Evolutionary conservation across 2,329 filamentous ascomycete species (phyloP).

Genomic region (Sporothrix globosa): DNA sequence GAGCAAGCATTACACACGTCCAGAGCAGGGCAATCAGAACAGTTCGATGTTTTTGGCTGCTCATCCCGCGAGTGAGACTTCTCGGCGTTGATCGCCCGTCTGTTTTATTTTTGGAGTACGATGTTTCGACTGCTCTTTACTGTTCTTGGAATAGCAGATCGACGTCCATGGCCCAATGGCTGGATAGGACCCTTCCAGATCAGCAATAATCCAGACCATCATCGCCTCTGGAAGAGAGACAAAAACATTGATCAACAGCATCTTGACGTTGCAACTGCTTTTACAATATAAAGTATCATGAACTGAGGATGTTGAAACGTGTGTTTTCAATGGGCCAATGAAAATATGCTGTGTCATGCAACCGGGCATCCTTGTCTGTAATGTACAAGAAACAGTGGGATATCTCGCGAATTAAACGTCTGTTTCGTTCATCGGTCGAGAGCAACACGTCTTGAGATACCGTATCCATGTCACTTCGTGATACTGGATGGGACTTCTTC

Average conservation of each 20-base stretch:
- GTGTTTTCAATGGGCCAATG: too few relatives aligned
- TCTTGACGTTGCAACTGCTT: neutral
- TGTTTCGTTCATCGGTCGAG: too few relatives aligned
- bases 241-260: neutral
- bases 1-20: too few relatives aligned
- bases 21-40: too few relatives aligned
- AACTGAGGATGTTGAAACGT: neutral
- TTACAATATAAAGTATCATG: neutral
- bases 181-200: conserved; percentile 13
- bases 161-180: neutral
- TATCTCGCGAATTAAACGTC: too few relatives aligned
- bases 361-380: too few relatives aligned
- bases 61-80: neutral
- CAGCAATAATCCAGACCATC: conserved; percentile 9
- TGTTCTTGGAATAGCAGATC: conserved; percentile 18
- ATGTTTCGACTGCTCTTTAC: neutral
- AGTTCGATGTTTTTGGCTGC: too few relatives aligned
- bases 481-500: too few relatives aligned
- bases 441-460: too few relatives aligned
- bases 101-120: conserved; percentile 17
- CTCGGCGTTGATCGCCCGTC: conserved; percentile 7
- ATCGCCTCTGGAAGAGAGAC: neutral
- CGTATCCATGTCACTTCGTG: too few relatives aligned
- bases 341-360: too few relatives aligned
- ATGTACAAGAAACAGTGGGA: too few relatives aligned